phyloP scores from a whole-genome alignment of 2,329 filamentous ascomycete species.

The Amesomyces nigricolor region DNA sequence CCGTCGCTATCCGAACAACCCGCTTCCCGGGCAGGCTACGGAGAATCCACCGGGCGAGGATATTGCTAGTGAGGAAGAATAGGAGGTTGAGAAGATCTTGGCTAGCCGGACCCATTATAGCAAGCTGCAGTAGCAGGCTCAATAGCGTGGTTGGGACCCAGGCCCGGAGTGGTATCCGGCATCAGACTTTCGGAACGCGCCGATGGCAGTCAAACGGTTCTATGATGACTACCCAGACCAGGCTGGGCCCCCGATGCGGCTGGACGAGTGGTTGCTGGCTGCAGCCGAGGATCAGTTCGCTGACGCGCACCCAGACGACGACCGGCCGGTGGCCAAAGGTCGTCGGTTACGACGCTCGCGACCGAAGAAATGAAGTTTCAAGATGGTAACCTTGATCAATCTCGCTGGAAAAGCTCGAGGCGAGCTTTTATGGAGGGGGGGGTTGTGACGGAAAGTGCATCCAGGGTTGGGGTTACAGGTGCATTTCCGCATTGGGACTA shows the following conservation, averaged over 20 bases:
- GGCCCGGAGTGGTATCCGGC: not conserved
- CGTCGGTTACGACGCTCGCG: no score
- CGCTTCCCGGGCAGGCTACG: no score
- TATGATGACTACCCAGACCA: not conserved
- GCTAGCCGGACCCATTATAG: not conserved
- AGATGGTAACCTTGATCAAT: no score
- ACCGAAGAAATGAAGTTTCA: no score
- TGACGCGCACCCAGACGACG: not conserved
- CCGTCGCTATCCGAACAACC: not conserved
- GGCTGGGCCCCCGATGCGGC: not conserved
- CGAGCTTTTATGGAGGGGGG: no score
- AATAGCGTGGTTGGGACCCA: not conserved
- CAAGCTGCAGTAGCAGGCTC: conserved; percentile 1
- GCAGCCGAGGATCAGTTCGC: not conserved
- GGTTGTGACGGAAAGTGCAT: no score
- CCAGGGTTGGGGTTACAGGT: no score
- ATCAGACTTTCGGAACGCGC: not conserved
- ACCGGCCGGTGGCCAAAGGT: no score
- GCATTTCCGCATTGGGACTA: no score
- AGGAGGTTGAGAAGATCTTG: not conserved
- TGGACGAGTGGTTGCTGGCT: not conserved
- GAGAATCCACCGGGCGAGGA: not conserved
- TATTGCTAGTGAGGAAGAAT: not conserved
- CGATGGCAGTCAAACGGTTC: not conserved
- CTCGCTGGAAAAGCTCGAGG: no score